These are phyloP conservation scores for Borovskyia barvae DNA, from an alignment of 208 protist species.

Conservation along the genomic window DNA sequence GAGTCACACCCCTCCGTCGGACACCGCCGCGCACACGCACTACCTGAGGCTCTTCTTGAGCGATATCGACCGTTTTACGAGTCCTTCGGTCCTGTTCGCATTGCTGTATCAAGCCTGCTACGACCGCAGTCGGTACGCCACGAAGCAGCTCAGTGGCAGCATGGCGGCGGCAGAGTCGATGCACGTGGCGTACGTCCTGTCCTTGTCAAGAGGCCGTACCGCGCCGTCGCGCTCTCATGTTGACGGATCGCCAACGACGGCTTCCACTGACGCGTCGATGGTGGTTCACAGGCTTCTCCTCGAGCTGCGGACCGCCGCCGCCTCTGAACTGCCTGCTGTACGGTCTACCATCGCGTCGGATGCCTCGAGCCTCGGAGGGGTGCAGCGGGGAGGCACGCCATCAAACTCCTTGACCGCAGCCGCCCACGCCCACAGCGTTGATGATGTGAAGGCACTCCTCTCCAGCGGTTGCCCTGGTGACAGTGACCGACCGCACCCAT, in stretches of 20 bases:
- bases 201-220: not conserved
- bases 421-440: not conserved
- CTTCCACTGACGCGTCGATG: not conserved
- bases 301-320: not conserved
- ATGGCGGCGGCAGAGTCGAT: slow-evolving; percentile 3
- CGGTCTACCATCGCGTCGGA: slow-evolving; percentile 5
- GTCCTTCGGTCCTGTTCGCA: slow-evolving; percentile 29
- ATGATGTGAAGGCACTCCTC: slow-evolving; percentile 25
- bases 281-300: not conserved
- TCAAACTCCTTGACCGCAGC: not conserved
- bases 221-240: not conserved
- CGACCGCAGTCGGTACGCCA: slow-evolving; percentile 17
- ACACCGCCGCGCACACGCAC: slow-evolving; percentile 22
- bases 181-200: slow-evolving; percentile 14
- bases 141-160: slow-evolving; percentile 1
- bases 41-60: slow-evolving; percentile 32
- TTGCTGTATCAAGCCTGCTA: slow-evolving; percentile 31
- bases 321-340: not conserved
- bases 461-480: not conserved
- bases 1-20: slow-evolving; percentile 27
- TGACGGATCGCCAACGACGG: too few relatives aligned
- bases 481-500: not conserved
- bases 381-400: not conserved
- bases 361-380: not conserved
- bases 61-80: slow-evolving; percentile 28